phyloP scores from a whole-genome alignment of 352 stramenopile species.

The Thalassiosira livingstoniorum region DNA sequence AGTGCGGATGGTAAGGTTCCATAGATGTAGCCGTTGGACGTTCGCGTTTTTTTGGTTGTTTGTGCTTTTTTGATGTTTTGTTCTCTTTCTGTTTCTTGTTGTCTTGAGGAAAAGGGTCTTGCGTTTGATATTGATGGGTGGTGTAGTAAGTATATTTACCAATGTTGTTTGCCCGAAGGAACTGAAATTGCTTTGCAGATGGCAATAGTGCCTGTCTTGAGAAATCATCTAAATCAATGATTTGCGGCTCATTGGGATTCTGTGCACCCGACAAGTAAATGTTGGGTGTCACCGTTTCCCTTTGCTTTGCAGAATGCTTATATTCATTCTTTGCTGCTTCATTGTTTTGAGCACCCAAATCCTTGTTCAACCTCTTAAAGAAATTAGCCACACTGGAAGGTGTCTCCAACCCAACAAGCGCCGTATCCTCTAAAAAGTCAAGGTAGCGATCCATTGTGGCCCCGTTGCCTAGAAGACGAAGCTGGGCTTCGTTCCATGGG shows the following conservation, averaged over 20 bases:
- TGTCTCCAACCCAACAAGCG: constrained; percentile 32
- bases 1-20: constrained; percentile 52
- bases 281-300: constrained; percentile 37
- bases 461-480: constrained; percentile 59
- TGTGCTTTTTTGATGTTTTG: constrained; percentile 15
- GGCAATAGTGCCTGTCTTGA: neutral
- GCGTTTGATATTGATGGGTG: constrained; percentile 22
- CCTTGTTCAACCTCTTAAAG: constrained; percentile 52
- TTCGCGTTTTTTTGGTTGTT: neutral
- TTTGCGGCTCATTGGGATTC: constrained; percentile 49
- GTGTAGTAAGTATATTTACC: constrained; percentile 38
- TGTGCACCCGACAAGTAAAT: constrained; percentile 36
- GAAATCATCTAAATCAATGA: constrained; percentile 16
- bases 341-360: constrained; percentile 5
- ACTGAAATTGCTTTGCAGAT: neutral
- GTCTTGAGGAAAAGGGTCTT: too few species aligned
- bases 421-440: constrained; percentile 66
- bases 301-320: neutral
- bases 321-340: constrained; percentile 9
- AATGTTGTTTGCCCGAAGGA: constrained; percentile 33
- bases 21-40: too few species aligned
- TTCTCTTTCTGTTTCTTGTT: too few species aligned
- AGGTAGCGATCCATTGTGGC: constrained; percentile 61
- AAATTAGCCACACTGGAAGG: constrained; percentile 35
- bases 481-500: constrained; percentile 65